Evolutionary conservation across 495 filamentous ascomycete species (phyloP), one percentile per base, ranked within the genome.

Genomic region (Aspergillus olivimuriae): DNA sequence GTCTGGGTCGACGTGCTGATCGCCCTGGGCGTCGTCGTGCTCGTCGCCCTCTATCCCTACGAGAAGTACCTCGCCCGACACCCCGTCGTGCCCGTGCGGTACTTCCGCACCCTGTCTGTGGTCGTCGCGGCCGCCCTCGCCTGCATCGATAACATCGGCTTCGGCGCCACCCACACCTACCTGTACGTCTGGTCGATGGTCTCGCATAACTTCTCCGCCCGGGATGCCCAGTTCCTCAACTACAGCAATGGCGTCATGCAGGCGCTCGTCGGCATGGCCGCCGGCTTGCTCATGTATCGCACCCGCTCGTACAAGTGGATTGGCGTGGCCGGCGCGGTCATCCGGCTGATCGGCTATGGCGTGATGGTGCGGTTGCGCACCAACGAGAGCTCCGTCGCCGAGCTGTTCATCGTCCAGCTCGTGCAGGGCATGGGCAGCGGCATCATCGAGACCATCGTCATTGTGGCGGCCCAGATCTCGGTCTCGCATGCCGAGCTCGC

Each of bases 361-460:
- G 58, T 73, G 22, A 75, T 75, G 70, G 60, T 73, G 26, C 65
- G 68, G 0, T 63, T 73, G 12, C 63, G 72, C 1, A 70, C 66
- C 1, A 64, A 67, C 39, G 53, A 66, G 3, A 75, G 71, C 43
- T 65, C 64, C 12, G 41, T 59, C 2, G 65, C 51, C 0, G 70
- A 73, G 48, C 61, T 73, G 1, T 69, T 73, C 44, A 48, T 68
- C 34, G 69, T 71, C 3, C 72, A 75, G 38, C 48, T 72, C 5
- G 57, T 73, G 9, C 72, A 75, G 46, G 72, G 72, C 2, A 47
- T 70, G 7, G 72, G 70, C 5, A 70, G 63, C 31, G 69, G 72
- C 3, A 69, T 75, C 39, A 69, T 75, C 42, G 60, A 68, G 33
- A 69, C 65, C 0, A 60, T 63, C 18, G 44, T 68, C 12, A 55